Evolutionary conservation across 129 eudicot genomes (phyloP).

Genomic region (Cynara cardunculus): DNA sequence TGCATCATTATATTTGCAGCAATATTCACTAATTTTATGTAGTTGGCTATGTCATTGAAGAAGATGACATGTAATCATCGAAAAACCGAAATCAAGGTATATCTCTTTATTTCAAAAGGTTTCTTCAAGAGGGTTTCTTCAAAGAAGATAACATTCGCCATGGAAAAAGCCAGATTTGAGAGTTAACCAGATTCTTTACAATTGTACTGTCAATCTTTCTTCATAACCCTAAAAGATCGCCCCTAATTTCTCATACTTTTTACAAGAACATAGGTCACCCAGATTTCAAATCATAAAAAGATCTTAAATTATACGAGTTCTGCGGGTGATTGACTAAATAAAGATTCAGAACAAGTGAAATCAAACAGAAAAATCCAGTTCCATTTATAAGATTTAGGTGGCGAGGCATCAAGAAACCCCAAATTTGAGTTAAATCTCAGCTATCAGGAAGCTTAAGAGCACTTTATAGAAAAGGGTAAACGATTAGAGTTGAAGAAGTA

Average conservation of each 20-base stretch:
- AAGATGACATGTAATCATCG: neutral
- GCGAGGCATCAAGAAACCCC: slow-evolving; percentile 7
- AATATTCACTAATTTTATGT: neutral
- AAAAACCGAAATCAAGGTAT: neutral
- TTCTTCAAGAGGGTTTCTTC: neutral
- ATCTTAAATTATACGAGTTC: neutral
- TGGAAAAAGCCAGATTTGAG: neutral
- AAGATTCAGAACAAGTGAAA: neutral
- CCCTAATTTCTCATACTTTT: neutral
- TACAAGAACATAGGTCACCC: neutral
- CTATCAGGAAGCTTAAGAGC: neutral
- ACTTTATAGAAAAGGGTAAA: slow-evolving; percentile 8
- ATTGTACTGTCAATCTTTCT: neutral
- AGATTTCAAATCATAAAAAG: neutral
- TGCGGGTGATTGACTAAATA: neutral
- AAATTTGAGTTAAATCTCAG: slow-evolving; percentile 2
- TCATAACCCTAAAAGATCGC: slow-evolving; percentile 22
- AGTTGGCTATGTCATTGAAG: neutral
- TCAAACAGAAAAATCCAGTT: neutral
- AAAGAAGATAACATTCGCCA: neutral
- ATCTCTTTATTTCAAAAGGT: neutral
- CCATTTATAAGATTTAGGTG: neutral
- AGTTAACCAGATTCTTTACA: neutral
- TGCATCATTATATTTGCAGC: slow-evolving; percentile 11
- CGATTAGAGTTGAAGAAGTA: slow-evolving; percentile 1